Percentiles rank a stretch among this genome's conserved stretches.
Evolutionary conservation across 2,329 filamentous ascomycete species (phyloP).

Genomic region (Paracorniculantispora psalliotae): DNA sequence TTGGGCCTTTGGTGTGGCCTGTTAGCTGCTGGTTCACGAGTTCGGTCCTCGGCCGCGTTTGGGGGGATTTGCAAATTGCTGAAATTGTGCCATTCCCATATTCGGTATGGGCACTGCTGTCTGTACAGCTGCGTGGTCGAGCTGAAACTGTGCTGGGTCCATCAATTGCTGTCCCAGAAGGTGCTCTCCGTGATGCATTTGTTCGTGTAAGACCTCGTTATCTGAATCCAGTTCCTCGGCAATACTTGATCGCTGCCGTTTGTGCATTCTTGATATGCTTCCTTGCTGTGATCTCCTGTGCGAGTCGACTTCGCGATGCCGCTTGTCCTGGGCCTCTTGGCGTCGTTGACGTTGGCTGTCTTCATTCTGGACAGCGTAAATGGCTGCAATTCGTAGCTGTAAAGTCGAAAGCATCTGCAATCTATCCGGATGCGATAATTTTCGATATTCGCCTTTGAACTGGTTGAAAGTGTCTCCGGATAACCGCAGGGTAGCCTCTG

Average conservation of each 20-base stretch:
- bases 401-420: conserved; percentile 34
- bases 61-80: conserved; percentile 24
- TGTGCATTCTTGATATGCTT: conserved; percentile 21
- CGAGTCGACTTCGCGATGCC: conserved; percentile 35
- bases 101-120: conserved; percentile 24
- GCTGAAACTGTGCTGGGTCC: conserved; percentile 25
- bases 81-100: conserved; percentile 25
- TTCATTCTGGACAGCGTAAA: conserved; percentile 42
- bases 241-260: not conserved
- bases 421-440: conserved; percentile 36
- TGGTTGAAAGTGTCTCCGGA: conserved; percentile 41
- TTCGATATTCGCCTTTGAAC: conserved; percentile 39
- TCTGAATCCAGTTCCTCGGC: not conserved
- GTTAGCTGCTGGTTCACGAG: not conserved
- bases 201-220: not conserved
- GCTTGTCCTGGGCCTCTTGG: conserved; percentile 33
- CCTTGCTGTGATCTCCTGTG: conserved; percentile 20
- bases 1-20: not conserved
- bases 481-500: conserved; percentile 33
- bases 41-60: conserved; percentile 25
- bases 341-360: conserved; percentile 36
- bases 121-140: conserved; percentile 22
- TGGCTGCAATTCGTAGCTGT: conserved; percentile 38
- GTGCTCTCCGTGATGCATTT: not conserved
- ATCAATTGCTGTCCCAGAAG: conserved; percentile 18